phyloP scores from a whole-genome alignment of 805 yeast species.

The Wickerhamiella sorbophila region DNA sequence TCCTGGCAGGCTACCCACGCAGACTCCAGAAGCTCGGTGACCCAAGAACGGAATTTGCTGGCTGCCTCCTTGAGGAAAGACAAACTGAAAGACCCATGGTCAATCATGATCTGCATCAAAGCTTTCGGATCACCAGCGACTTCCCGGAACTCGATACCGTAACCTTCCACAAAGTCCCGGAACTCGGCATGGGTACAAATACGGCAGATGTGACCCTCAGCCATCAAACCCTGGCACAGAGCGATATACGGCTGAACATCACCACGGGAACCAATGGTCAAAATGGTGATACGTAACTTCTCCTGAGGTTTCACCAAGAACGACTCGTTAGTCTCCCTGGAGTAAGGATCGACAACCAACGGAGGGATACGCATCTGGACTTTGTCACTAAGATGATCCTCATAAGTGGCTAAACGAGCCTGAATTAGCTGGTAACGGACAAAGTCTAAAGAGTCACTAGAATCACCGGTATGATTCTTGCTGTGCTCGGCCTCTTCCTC shows the following conservation, averaged over 20 bases:
- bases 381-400: constrained; percentile 8
- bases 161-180: constrained; percentile 51
- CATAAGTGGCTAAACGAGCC: constrained; percentile 17
- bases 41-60: constrained; percentile 68
- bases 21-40: constrained; percentile 49
- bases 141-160: constrained; percentile 53
- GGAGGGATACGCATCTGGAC: constrained; percentile 15
- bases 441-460: constrained; percentile 5
- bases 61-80: constrained; percentile 74
- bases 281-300: constrained; percentile 44
- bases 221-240: constrained; percentile 58
- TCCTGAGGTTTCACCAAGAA: constrained; percentile 36
- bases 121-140: constrained; percentile 91
- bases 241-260: constrained; percentile 96
- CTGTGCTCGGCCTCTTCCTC: not conserved
- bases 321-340: constrained; percentile 10
- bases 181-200: constrained; percentile 84
- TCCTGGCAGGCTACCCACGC: constrained; percentile 83
- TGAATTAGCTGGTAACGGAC: constrained; percentile 12
- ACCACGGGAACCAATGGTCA: constrained; percentile 91
- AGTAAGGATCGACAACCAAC: constrained; percentile 15
- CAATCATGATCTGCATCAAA: constrained; percentile 82
- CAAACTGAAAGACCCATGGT: constrained; percentile 76
- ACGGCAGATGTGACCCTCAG: constrained; percentile 71
- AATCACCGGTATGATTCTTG: not conserved